These are phyloP conservation scores for Breynia disticha DNA, from an alignment of 441 rosid genomes.

Conservation along the genomic window DNA sequence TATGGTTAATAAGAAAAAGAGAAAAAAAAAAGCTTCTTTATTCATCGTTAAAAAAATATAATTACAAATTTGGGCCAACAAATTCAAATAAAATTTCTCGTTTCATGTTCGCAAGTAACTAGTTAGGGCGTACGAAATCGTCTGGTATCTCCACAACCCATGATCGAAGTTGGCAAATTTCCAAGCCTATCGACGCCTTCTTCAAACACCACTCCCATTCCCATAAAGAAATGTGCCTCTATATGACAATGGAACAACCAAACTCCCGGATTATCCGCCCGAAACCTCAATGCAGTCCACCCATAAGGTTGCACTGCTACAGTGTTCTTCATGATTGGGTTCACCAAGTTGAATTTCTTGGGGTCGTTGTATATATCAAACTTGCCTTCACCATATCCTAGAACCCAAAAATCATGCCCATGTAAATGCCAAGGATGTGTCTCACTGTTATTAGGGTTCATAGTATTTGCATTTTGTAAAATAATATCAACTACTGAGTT, in stretches of 20 bases:
- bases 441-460: constrained; percentile 34
- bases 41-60: too few species aligned
- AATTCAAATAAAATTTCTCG: too few species aligned
- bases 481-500: constrained; percentile 51
- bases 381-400: constrained; percentile 54
- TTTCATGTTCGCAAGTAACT: too few species aligned
- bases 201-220: constrained; percentile 60
- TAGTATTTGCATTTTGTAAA: constrained; percentile 52
- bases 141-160: constrained; percentile 47
- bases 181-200: constrained; percentile 48
- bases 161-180: constrained; percentile 45
- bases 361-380: constrained; percentile 32
- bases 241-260: constrained; percentile 78
- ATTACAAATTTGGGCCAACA: too few species aligned
- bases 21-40: too few species aligned
- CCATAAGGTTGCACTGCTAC: constrained; percentile 62
- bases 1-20: too few species aligned
- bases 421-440: constrained; percentile 88
- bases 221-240: constrained; percentile 67
- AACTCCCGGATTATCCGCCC: constrained; percentile 56
- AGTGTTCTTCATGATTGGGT: constrained; percentile 72
- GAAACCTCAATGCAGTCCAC: constrained; percentile 61
- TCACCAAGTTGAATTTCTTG: constrained; percentile 32
- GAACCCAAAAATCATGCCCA: constrained; percentile 85
- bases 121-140: constrained; percentile 6